Evolutionary conservation across 805 yeast genomes (phyloP).

Genomic region (Saturnispora gosingensis): DNA sequence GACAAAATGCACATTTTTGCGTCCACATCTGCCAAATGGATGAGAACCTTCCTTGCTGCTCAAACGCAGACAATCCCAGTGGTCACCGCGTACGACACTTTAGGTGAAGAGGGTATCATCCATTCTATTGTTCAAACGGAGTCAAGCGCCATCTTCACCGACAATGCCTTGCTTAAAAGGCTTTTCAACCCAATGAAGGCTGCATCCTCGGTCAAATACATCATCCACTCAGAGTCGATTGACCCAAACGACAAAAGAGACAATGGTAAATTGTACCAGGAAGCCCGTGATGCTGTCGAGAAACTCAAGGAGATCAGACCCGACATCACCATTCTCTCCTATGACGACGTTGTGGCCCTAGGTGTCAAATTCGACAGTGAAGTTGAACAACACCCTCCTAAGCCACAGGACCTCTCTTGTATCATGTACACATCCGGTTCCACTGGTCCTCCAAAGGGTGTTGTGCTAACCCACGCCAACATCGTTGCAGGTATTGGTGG

Average conservation of each 20-base stretch:
- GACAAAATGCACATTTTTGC: conserved; percentile 80
- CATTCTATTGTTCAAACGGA: conserved; percentile 81
- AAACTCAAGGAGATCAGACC: conserved; percentile 62
- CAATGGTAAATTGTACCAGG: conserved; percentile 47
- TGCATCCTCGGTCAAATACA: conserved; percentile 50
- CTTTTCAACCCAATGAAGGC: conserved; percentile 64
- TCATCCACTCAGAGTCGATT: conserved; percentile 62
- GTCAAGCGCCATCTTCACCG: conserved; percentile 73
- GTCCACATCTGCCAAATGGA: conserved; percentile 81
- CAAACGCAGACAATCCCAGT: conserved; percentile 72
- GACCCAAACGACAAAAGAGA: conserved; percentile 55
- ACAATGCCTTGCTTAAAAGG: conserved; percentile 58
- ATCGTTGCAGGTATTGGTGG: conserved; percentile 85
- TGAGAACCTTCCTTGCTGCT: conserved; percentile 76
- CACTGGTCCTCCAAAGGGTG: conserved; percentile 82
- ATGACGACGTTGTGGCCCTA: conserved; percentile 52
- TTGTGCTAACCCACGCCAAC: conserved; percentile 54
- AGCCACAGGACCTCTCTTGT: conserved; percentile 54
- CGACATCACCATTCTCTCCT: conserved; percentile 58
- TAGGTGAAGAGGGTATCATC: conserved; percentile 81
- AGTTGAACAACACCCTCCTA: conserved; percentile 35
- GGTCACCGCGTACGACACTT: conserved; percentile 93
- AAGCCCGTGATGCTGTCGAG: conserved; percentile 49
- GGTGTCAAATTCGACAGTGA: conserved; percentile 47
- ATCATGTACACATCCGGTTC: conserved; percentile 87